phyloP scores from a whole-genome alignment of 2,329 filamentous ascomycete species.

The Aspergillus quadricinctus region DNA sequence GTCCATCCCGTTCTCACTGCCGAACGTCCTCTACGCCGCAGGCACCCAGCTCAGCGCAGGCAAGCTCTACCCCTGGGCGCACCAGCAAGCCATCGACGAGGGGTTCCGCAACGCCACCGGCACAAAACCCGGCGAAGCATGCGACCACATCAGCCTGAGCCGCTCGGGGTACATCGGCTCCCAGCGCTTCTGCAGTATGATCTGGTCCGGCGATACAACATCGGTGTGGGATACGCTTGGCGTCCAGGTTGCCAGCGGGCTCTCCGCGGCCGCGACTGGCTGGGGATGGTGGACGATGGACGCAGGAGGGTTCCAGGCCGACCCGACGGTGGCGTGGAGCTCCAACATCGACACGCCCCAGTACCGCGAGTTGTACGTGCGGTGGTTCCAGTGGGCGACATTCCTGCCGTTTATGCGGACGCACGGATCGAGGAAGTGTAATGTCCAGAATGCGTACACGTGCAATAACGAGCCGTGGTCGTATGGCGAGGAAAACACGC shows the following conservation, averaged over 20 bases:
- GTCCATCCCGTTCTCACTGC: slow-evolving; percentile 27
- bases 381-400: slow-evolving; percentile 63
- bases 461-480: slow-evolving; percentile 56
- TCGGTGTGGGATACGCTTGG: slow-evolving; percentile 55
- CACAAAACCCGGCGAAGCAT: slow-evolving; percentile 39
- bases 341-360: slow-evolving; percentile 49
- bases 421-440: slow-evolving; percentile 54
- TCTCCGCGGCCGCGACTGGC: slow-evolving; percentile 59
- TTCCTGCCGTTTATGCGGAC: slow-evolving; percentile 58
- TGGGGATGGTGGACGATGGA: slow-evolving; percentile 64
- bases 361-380: slow-evolving; percentile 58
- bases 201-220: slow-evolving; percentile 59
- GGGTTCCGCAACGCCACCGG: slow-evolving; percentile 50
- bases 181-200: slow-evolving; percentile 58
- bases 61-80: slow-evolving; percentile 56
- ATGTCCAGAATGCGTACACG: slow-evolving; percentile 40
- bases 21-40: slow-evolving; percentile 51
- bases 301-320: slow-evolving; percentile 60
- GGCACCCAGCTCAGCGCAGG: slow-evolving; percentile 55
- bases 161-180: slow-evolving; percentile 52
- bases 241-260: slow-evolving; percentile 55
- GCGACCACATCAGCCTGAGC: slow-evolving; percentile 47
- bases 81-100: slow-evolving; percentile 55
- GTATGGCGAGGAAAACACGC: slow-evolving; percentile 55
- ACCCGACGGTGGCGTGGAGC: slow-evolving; percentile 37